Percentiles rank a stretch among this genome's conserved stretches.
Conservation (phyloP, 306 rosid genomes). For the Erythrophleum fordii region DNA sequence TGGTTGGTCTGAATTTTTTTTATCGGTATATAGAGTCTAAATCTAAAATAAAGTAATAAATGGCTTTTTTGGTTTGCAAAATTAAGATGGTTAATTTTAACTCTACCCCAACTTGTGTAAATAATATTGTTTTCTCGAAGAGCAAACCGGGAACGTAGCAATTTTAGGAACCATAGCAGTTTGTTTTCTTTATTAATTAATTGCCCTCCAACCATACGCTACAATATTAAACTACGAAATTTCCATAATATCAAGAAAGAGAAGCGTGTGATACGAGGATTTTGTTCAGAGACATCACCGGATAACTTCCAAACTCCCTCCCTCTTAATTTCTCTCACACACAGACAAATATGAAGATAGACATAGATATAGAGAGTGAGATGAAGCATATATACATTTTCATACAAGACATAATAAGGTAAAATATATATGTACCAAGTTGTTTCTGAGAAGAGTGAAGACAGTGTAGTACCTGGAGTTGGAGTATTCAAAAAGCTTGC, state of each 20-base stretch:
- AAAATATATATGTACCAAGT: background rate
- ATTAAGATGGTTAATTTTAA: background rate
- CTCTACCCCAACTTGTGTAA: background rate
- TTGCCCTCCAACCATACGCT: background rate
- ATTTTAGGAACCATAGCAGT: background rate
- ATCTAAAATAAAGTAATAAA: background rate
- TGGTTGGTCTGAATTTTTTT: background rate
- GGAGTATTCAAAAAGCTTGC: conserved; percentile 44
- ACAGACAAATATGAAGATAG: background rate
- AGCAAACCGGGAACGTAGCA: background rate
- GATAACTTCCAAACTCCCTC: background rate
- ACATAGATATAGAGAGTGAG: background rate
- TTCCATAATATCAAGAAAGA: conserved; percentile 19
- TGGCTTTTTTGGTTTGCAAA: background rate
- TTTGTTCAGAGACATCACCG: conserved; percentile 29
- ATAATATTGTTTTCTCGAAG: background rate
- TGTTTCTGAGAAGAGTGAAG: background rate
- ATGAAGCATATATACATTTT: background rate
- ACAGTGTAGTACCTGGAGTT: conserved; percentile 37
- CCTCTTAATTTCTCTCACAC: background rate
- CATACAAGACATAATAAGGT: background rate
- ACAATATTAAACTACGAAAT: conserved; percentile 5
- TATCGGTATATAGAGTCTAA: background rate
- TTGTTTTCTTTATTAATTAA: background rate
- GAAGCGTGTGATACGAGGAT: conserved; percentile 35